These are phyloP conservation scores for Suillus decipiens DNA, from an alignment of 768 basidiomycete species.

Conservation along the genomic window DNA sequence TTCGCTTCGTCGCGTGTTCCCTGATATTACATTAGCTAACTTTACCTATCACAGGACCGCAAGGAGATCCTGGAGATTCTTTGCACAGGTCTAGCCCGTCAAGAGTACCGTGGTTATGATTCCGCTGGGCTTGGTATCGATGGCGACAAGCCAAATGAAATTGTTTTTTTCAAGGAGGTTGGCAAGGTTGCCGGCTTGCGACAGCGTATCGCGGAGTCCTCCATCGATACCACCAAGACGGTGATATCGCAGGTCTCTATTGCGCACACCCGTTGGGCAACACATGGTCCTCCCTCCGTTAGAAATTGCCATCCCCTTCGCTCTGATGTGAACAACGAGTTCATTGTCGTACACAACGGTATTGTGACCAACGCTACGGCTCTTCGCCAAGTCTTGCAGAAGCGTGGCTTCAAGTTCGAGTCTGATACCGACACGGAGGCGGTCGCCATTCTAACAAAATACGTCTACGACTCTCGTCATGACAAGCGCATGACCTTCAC, in stretches of 20 bases:
- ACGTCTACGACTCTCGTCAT: conserved; percentile 91
- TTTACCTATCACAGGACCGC: conserved; percentile 58
- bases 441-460: conserved; percentile 94
- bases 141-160: conserved; percentile 78
- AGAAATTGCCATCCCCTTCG: conserved; percentile 95
- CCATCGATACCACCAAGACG: conserved; percentile 72
- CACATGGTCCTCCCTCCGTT: conserved; percentile 87
- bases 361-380: conserved; percentile 95
- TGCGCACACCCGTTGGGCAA: conserved; percentile 99
- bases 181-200: conserved; percentile 95
- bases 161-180: conserved; percentile 94
- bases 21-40: conserved; percentile 14
- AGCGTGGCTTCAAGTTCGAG: conserved; percentile 92
- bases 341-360: conserved; percentile 96
- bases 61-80: conserved; percentile 91
- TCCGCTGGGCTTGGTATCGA: conserved; percentile 91
- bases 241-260: conserved; percentile 91
- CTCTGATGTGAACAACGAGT: conserved; percentile 78
- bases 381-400: conserved; percentile 89
- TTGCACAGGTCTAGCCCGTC: conserved; percentile 85
- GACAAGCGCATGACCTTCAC: conserved; percentile 88
- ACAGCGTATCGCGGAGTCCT: conserved; percentile 78
- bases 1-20: background rate
- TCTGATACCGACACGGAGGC: conserved; percentile 98
- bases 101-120: conserved; percentile 99